These are phyloP conservation scores for Amphichorda felina DNA, from an alignment of 2,329 filamentous ascomycete genomes.

Conservation along the genomic window DNA sequence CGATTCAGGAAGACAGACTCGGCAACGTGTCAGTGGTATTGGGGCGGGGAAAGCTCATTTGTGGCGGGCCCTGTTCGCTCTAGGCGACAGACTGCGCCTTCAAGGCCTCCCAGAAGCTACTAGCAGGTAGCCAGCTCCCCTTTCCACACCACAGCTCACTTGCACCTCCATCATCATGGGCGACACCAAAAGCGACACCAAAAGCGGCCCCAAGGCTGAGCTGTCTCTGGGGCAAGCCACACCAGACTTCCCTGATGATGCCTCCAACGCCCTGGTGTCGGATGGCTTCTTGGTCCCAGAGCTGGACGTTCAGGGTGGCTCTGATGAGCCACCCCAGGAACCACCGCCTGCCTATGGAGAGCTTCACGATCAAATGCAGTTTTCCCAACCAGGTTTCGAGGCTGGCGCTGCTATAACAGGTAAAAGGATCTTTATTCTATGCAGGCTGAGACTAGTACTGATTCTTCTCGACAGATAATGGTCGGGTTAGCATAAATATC, in stretches of 20 bases:
- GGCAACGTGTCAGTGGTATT: too few species aligned
- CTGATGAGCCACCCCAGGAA: constrained; percentile 12
- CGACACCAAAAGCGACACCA: not conserved
- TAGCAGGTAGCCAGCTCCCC: too few species aligned
- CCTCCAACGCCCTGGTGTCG: constrained; percentile 13
- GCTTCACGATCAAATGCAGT: constrained; percentile 39
- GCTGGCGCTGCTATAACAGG: constrained; percentile 48
- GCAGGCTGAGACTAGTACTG: not conserved
- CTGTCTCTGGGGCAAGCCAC: not conserved
- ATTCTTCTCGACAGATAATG: constrained; percentile 43
- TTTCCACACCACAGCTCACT: too few species aligned
- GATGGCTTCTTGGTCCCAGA: constrained; percentile 26
- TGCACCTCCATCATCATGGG: not conserved
- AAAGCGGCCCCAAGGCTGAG: not conserved
- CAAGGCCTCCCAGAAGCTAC: too few species aligned
- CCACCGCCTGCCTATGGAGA: constrained; percentile 49
- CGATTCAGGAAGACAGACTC: too few species aligned
- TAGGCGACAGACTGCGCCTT: too few species aligned
- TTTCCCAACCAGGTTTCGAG: constrained; percentile 50
- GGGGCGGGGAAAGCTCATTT: too few species aligned
- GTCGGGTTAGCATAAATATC: constrained; percentile 70
- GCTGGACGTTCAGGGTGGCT: not conserved
- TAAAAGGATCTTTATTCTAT: constrained; percentile 11
- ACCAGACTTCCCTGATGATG: not conserved
- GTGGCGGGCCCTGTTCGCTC: too few species aligned